Base-by-base conservation (phyloP, 306 rosid genomes). In the Lagenaria siceraria region DNA sequence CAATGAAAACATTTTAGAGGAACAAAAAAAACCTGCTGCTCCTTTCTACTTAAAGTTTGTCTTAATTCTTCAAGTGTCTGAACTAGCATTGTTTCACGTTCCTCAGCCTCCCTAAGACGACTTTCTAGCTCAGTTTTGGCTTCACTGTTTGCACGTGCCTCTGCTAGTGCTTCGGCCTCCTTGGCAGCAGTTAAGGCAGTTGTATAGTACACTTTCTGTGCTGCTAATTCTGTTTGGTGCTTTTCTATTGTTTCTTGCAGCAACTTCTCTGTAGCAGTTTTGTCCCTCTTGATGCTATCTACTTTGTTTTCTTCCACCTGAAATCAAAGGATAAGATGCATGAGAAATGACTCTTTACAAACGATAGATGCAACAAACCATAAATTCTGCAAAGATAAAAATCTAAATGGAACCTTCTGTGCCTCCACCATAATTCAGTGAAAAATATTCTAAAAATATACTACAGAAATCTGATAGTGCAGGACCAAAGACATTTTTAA, bases 301-400 rank as follows among this genome's bases (percentile, higher is more conserved):
- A 92, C 99, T 86, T 90, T 96, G 83, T 86, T 96, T 89, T 96
- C 99, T 86, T 96, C 99, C 55, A 96, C 89, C 99, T 96, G 89
- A 63, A 71, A 71, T 72, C 27, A 40, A 53, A 69, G 38, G 29
- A 65, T 56, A 72, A 14, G 52, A 71, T n/a, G 12, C 4, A 81
- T 21, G 76, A 66, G 68, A 83, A 81, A 58, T 56, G 35, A 24
- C 61, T 73, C 22, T 21, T 75, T 38, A 9, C 53, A 13, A 75
- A 75, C 3, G n/a, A 19, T 19, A 55, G 54, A 35, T 55, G 35
- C 38, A 54, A 25, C 66, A 75, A 35, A 54, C 52, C 53, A 55
- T 24, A 75, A 56, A 75, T 56, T 29, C 43, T 53, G n/a, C 22
- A 18, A 46, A 49, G 25, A 49, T 49, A 27, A 46, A 69, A 71